Percentiles rank a stretch among this genome's conserved stretches.
These are phyloP conservation scores for Aspergillus incahuasiensis DNA, from an alignment of 495 filamentous ascomycete genomes.

Conservation along the genomic window DNA sequence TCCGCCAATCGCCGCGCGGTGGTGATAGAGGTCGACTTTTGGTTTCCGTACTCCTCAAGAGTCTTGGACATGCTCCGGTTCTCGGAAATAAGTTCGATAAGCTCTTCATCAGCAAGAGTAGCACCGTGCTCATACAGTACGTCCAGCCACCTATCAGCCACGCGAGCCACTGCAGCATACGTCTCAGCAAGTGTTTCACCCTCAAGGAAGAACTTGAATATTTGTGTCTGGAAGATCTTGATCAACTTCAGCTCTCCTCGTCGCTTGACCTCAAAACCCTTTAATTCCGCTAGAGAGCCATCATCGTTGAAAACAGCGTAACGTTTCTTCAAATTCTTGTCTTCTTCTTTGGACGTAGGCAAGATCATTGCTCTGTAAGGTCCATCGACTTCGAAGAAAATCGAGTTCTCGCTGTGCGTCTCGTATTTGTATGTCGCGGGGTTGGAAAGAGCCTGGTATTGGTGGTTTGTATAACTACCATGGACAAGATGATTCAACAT, in stretches of 20 bases:
- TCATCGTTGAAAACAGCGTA: constrained; percentile 99
- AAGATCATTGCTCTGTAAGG: constrained; percentile 97
- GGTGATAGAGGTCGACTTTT: constrained; percentile 97
- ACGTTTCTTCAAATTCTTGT: constrained; percentile 99
- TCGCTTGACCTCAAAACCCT: constrained; percentile 97
- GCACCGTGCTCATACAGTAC: constrained; percentile 81
- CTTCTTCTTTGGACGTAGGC: constrained; percentile 95
- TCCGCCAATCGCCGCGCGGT: constrained; percentile 94
- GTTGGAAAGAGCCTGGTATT: constrained; percentile 87
- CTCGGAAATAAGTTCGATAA: constrained; percentile 98
- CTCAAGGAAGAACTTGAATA: constrained; percentile 99
- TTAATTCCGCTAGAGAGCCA: constrained; percentile 91
- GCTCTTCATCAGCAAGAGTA: constrained; percentile 89
- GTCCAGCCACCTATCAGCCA: constrained; percentile 96
- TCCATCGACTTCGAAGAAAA: constrained; percentile 99
- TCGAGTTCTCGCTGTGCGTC: constrained; percentile 95
- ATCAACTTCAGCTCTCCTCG: constrained; percentile 98
- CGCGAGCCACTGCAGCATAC: constrained; percentile 85
- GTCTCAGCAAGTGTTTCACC: constrained; percentile 81
- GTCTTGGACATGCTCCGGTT: constrained; percentile 98
- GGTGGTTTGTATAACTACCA: constrained; percentile 90
- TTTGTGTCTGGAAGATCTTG: constrained; percentile 98
- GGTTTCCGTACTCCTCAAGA: constrained; percentile 87
- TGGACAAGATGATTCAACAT: constrained; percentile 99
- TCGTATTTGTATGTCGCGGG: constrained; percentile 79